Conservation (phyloP, 1,284 basidiomycete genomes). For the Ustilago xerochloae region DNA sequence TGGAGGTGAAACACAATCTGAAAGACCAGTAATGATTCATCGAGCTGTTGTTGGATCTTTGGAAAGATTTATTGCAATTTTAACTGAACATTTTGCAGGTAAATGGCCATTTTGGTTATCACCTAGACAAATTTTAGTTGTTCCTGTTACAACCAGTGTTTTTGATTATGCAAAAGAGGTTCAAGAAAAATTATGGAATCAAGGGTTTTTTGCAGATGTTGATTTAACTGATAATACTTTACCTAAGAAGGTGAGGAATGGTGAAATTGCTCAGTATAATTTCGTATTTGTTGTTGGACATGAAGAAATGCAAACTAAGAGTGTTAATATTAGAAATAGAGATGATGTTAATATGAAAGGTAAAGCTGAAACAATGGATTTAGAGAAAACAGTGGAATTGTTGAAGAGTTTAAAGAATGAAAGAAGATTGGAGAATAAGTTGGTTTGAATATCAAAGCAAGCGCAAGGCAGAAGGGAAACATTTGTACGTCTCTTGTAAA, state of each 20-base stretch:
- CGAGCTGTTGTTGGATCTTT: constrained; percentile 94
- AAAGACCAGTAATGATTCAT: constrained; percentile 96
- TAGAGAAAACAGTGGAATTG: constrained; percentile 51
- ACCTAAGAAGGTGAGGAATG: constrained; percentile 84
- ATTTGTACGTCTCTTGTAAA: background rate
- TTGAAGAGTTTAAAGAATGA: constrained; percentile 55
- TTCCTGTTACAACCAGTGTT: constrained; percentile 88
- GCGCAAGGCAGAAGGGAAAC: background rate
- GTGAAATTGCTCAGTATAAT: constrained; percentile 76
- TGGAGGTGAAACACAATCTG: constrained; percentile 69
- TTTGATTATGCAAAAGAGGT: constrained; percentile 89
- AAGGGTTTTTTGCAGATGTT: constrained; percentile 88
- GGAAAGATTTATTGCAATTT: constrained; percentile 96
- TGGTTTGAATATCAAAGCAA: background rate
- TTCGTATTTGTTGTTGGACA: constrained; percentile 97
- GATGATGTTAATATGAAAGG: constrained; percentile 62
- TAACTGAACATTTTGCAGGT: constrained; percentile 96
- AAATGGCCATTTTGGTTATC: constrained; percentile 99
- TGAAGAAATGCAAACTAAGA: constrained; percentile 83
- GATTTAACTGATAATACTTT: constrained; percentile 93
- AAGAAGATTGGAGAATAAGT: constrained; percentile 51
- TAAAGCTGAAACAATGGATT: constrained; percentile 62
- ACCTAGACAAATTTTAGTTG: constrained; percentile 91
- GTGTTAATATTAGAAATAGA: constrained; percentile 91
- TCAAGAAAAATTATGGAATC: constrained; percentile 75